Evolutionary conservation across 2,329 filamentous ascomycete species (phyloP).

Genomic region (Aspergillus chevalieri): DNA sequence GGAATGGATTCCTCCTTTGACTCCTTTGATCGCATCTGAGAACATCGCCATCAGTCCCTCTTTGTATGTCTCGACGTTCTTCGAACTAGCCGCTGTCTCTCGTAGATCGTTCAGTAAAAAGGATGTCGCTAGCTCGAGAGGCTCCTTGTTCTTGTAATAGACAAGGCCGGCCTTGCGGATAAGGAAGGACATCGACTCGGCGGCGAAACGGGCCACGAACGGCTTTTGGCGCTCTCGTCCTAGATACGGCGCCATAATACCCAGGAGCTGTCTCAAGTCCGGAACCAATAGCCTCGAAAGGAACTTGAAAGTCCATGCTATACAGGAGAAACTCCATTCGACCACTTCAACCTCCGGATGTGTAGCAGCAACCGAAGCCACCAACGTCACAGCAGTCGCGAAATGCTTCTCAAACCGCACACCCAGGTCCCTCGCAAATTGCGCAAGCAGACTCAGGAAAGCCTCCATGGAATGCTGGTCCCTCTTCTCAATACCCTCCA

Average conservation of each 20-base stretch:
- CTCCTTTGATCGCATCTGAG: constrained; percentile 67
- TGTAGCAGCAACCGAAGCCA: constrained; percentile 71
- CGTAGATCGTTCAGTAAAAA: constrained; percentile 66
- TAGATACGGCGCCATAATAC: constrained; percentile 75
- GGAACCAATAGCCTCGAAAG: constrained; percentile 79
- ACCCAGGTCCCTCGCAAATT: constrained; percentile 91
- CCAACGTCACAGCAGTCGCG: constrained; percentile 63
- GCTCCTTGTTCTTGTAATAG: constrained; percentile 64
- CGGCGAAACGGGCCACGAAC: constrained; percentile 86
- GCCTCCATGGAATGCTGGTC: constrained; percentile 80
- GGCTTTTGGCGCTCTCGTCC: constrained; percentile 75
- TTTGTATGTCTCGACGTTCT: constrained; percentile 57
- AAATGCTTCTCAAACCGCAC: constrained; percentile 85
- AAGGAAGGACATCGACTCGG: constrained; percentile 90
- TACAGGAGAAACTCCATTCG: constrained; percentile 91
- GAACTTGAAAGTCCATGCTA: constrained; percentile 97
- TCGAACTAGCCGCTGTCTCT: constrained; percentile 25
- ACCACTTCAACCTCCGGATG: constrained; percentile 80
- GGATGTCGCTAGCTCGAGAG: constrained; percentile 64
- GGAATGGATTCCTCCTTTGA: constrained; percentile 54
- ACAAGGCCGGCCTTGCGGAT: constrained; percentile 78
- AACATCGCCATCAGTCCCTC: constrained; percentile 90
- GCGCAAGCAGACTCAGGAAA: constrained; percentile 77
- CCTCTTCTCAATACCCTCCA: constrained; percentile 67
- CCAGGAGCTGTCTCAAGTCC: constrained; percentile 76